A percentile compares a stretch with the other conserved stretches of the same genome.
These are phyloP conservation scores for Caryopteris hybrid DNA, from an alignment of 305 asterid genomes.

Conservation along the genomic window DNA sequence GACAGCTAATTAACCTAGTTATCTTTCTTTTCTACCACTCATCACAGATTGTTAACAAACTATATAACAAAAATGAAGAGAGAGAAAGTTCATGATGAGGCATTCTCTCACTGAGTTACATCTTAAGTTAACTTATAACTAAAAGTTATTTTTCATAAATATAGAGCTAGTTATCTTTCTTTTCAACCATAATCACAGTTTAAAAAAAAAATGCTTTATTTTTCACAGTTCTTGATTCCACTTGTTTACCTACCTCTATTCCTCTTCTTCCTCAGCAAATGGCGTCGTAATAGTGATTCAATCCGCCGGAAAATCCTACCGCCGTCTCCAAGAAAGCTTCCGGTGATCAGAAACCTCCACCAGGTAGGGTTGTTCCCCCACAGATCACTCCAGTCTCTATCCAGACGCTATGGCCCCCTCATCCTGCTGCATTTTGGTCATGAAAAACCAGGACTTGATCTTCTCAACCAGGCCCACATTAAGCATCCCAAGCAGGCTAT, in stretches of 20 bases:
- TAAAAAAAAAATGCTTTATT: not conserved
- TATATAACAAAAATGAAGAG: too few relatives aligned
- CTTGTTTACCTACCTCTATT: not conserved
- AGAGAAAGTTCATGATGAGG: too few relatives aligned
- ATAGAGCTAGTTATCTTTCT: too few relatives aligned
- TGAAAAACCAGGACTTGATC: slow-evolving; percentile 48
- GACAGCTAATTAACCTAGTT: too few relatives aligned
- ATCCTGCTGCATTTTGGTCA: slow-evolving; percentile 52
- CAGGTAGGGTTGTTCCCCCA: slow-evolving; percentile 43
- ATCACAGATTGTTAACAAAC: too few relatives aligned
- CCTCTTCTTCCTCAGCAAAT: slow-evolving; percentile 12
- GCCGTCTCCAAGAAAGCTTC: slow-evolving; percentile 42
- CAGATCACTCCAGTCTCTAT: slow-evolving; percentile 36
- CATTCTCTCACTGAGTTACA: too few relatives aligned
- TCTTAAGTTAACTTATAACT: too few relatives aligned
- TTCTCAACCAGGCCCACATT: slow-evolving; percentile 43
- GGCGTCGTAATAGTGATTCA: not conserved
- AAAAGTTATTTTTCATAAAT: too few relatives aligned
- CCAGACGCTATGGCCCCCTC: slow-evolving; percentile 35
- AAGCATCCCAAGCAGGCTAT: slow-evolving; percentile 19
- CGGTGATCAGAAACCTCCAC: slow-evolving; percentile 46
- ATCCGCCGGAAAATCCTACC: slow-evolving; percentile 20
- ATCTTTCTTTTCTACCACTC: too few relatives aligned
- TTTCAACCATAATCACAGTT: too few relatives aligned
- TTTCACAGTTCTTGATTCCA: not conserved